Base-by-base conservation (phyloP, 257 asterid genomes). In the Gardenia jasminoides region DNA sequence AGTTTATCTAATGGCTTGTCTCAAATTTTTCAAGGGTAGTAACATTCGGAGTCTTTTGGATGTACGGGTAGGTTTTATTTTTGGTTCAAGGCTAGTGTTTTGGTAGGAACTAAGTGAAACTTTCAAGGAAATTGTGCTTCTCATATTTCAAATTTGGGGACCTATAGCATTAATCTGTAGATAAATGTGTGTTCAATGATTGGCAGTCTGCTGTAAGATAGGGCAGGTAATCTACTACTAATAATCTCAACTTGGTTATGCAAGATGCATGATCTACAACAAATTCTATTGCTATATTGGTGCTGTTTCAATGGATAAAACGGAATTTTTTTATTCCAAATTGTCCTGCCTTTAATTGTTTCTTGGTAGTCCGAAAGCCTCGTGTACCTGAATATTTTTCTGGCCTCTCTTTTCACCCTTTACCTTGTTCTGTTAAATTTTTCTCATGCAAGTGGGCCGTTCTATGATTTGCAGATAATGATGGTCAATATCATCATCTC, bases 401-500 rank as follows among this genome's bases (percentile, higher is more conserved):
- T 66, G 72, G 64, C 70, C 43, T 70, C 67, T 62, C 78, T 50
- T 24, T 73, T 67, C 56, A 31, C 64, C 70, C 64, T 75, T 83
- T 12, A 79, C 79, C 80, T 65, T 73, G 31, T 59, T 79, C 76
- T 80, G 83, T 88, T 80, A 10, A 65, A 41, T 50, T 66, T 31
- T 67, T 41, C 74, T 62, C 68, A 67, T 62, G 61, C 67, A 66
- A 71, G 66, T 81, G 50, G 7, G 70, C 41, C 31, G 41, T 52
- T 71, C 26, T 66, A 64, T 74, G 36, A 20, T 46, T 70, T 91
- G 92, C 97, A 95, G 98, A 85, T 95, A 88, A 85, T 93, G 84
- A 84, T 88, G 93, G 97, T 90, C 90, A 95, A 92, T 87, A 89
- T 92, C 78, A 84, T 91, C 79, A 88, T 92, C 75, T 93, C 99